phyloP scores from a whole-genome alignment of 495 filamentous ascomycete genomes.

The Penicilliopsis zonata region DNA sequence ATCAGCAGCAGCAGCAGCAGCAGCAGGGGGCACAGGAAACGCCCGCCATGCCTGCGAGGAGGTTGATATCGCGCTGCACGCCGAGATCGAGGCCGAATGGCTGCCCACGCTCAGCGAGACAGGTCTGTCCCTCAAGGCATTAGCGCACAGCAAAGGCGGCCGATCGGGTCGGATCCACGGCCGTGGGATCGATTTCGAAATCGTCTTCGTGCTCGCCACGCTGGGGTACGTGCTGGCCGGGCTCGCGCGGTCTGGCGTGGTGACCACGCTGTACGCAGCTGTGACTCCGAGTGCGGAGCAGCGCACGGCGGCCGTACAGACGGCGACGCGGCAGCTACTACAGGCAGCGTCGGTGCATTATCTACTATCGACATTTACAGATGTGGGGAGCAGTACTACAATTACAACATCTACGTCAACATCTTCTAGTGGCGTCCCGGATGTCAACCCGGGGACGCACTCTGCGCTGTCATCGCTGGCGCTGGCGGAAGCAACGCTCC shows the following conservation, averaged over 20 bases:
- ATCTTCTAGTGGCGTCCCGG: too few relatives aligned
- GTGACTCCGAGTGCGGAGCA: conserved; percentile 50
- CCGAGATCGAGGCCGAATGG: conserved; percentile 62
- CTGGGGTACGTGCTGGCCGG: conserved; percentile 62
- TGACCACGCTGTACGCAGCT: conserved; percentile 41
- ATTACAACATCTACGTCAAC: too few relatives aligned
- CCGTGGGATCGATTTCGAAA: conserved; percentile 70
- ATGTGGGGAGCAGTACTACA: conserved; percentile 4
- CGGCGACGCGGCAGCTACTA: conserved; percentile 67
- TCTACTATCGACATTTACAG: conserved; percentile 41
- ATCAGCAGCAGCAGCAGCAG: neutral
- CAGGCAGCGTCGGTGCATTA: conserved; percentile 67
- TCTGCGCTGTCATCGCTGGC: conserved; percentile 61
- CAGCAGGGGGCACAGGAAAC: too few relatives aligned
- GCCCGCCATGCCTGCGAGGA: conserved; percentile 26
- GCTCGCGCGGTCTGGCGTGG: conserved; percentile 49
- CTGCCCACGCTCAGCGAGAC: conserved; percentile 59
- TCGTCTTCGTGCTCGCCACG: conserved; percentile 65
- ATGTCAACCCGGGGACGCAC: conserved; percentile 55
- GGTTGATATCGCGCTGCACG: conserved; percentile 49
- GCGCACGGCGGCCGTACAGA: conserved; percentile 54
- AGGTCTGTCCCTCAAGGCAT: conserved; percentile 2
- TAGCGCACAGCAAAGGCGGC: conserved; percentile 19
- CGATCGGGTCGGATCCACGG: conserved; percentile 54
- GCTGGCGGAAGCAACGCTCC: conserved; percentile 75